These are phyloP conservation scores for Thozetella sp. DNA, from an alignment of 495 filamentous ascomycete species.

Conservation along the genomic window DNA sequence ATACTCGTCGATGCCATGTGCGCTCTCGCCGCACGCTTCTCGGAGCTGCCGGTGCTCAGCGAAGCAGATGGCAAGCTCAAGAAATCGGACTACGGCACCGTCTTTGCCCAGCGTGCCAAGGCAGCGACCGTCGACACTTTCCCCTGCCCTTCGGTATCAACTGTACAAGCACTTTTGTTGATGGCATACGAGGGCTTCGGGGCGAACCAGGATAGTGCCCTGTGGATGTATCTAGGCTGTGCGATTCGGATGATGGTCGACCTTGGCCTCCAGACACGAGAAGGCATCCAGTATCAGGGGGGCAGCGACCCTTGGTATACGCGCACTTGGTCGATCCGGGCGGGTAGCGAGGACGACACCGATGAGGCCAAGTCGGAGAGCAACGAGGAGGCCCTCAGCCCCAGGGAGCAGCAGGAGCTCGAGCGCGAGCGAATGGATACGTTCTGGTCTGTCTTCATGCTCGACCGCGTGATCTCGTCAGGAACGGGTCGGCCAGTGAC, in stretches of 20 bases:
- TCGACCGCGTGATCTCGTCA: slow-evolving; percentile 83
- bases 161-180: slow-evolving; percentile 77
- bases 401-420: slow-evolving; percentile 57
- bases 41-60: slow-evolving; percentile 63
- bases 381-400: slow-evolving; percentile 40
- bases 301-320: slow-evolving; percentile 51
- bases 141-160: slow-evolving; percentile 75
- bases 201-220: slow-evolving; percentile 79
- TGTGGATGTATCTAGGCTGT: slow-evolving; percentile 89
- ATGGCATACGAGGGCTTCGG: slow-evolving; percentile 88
- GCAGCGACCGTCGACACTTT: slow-evolving; percentile 73
- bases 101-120: slow-evolving; percentile 79
- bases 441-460: slow-evolving; percentile 84
- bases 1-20: slow-evolving; percentile 89
- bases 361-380: slow-evolving; percentile 32
- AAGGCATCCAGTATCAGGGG: slow-evolving; percentile 72
- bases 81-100: slow-evolving; percentile 65
- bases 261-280: slow-evolving; percentile 76
- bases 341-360: slow-evolving; percentile 23
- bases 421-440: slow-evolving; percentile 79
- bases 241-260: slow-evolving; percentile 87
- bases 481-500: slow-evolving; percentile 81
- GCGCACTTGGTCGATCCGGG: slow-evolving; percentile 33
- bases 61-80: slow-evolving; percentile 54
- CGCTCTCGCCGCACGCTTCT: slow-evolving; percentile 80